Base-by-base conservation (phyloP, 2,329 filamentous ascomycete species). In the Chaetomiaceae sp. region DNA sequence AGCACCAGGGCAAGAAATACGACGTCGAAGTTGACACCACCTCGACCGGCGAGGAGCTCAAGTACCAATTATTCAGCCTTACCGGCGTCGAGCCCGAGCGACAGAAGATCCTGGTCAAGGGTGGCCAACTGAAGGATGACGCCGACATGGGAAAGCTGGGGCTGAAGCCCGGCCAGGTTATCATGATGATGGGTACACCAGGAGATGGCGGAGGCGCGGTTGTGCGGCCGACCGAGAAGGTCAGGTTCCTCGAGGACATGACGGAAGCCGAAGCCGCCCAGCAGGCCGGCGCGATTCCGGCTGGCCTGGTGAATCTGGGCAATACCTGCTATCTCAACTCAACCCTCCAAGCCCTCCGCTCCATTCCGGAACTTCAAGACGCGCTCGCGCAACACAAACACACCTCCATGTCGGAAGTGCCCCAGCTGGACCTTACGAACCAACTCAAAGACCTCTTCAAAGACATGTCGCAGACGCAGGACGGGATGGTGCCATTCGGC, bases 241-340 rank as follows among this genome's bases (percentile, higher is more conserved):
- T 91, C 64, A 93, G 87, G 69, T 99, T 99, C 63, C 72, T 95
- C 56, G 93, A 99, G 70, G 93, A 99, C 68, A 96, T 99, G 92
- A 95, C 89, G 21, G 91, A 95, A 66, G 91, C 90, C 25, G 92
- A 97, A 69, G 82, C 84, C 46, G 92, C 93, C 19, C 83, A 84
- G 68, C 81, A 86, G 65, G 86, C 85, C 53, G 90, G 89, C 52
- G 91, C 91, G 42, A 92, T 80, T 40, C 93, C 95, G 2, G 87
- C 91, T 50, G 93, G 93, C 41, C 74, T 99, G 55, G 80, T 87
- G 66, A 99, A 99, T 65, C 75, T 96, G 55, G 93, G 95, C 61
- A 99, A 99, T 70, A 99, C 95, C 4, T 99, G 93, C 74, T 99
- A 99, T 68, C 83, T 97, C 64, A 99, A 99, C 76, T 93, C 93